phyloP scores from a whole-genome alignment of 495 filamentous ascomycete species.

The Opeltia flavorubescens region DNA sequence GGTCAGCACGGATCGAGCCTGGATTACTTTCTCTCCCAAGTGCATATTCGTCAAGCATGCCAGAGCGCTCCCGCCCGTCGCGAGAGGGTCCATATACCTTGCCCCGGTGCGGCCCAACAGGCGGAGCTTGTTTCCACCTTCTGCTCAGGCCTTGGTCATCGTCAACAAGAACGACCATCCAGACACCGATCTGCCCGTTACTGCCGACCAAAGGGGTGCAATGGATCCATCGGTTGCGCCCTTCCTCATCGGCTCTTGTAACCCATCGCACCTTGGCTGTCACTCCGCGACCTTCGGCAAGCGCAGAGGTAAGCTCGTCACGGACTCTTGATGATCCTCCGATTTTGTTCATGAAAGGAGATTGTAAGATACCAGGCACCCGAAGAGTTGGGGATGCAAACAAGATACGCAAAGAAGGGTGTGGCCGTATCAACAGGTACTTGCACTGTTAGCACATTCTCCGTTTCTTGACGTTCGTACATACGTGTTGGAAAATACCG shows the following conservation, averaged over 20 bases:
- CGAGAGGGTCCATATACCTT: slow-evolving; percentile 5
- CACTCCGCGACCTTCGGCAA: slow-evolving; percentile 46
- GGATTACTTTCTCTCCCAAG: background rate
- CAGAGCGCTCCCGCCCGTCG: slow-evolving; percentile 6
- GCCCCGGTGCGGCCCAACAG: slow-evolving; percentile 16
- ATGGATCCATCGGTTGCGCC: slow-evolving; percentile 43
- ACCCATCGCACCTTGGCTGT: slow-evolving; percentile 53
- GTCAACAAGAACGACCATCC: slow-evolving; percentile 49
- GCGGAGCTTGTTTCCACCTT: slow-evolving; percentile 14
- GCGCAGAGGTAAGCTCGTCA: slow-evolving; percentile 40
- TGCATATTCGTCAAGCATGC: slow-evolving; percentile 6
- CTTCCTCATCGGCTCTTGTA: slow-evolving; percentile 29
- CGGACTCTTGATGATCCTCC: slow-evolving; percentile 37
- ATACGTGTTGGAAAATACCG: slow-evolving; percentile 36
- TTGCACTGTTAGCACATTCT: slow-evolving; percentile 13
- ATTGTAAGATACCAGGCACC: slow-evolving; percentile 49
- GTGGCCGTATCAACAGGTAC: slow-evolving; percentile 51
- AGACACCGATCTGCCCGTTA: slow-evolving; percentile 45
- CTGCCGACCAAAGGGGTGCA: slow-evolving; percentile 45
- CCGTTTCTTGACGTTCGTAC: slow-evolving; percentile 1
- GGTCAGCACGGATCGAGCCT: background rate
- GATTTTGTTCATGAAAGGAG: slow-evolving; percentile 45
- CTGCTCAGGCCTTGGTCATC: slow-evolving; percentile 21
- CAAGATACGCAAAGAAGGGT: slow-evolving; percentile 47
- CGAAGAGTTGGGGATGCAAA: slow-evolving; percentile 52